Evolutionary conservation across 1,284 basidiomycete genomes (phyloP).

Genomic region (Apiotrichum laibachii): DNA sequence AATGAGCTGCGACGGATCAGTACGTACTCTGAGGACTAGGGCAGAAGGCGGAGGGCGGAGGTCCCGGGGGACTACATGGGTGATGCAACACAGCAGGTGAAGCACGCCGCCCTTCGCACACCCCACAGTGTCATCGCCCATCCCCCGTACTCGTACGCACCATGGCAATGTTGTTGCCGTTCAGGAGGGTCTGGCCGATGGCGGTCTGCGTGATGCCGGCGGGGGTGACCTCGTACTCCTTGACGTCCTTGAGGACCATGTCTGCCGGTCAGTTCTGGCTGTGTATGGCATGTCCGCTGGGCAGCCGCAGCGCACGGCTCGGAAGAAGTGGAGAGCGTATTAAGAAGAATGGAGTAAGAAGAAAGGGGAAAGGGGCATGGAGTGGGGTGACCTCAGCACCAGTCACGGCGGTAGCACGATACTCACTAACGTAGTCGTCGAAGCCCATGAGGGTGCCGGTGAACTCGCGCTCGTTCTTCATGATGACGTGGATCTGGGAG

Average conservation of each 20-base stretch:
- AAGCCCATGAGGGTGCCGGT: constrained; percentile 94
- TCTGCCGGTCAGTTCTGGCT: constrained; percentile 57
- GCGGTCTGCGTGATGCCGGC: constrained; percentile 77
- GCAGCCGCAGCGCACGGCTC: too few species aligned
- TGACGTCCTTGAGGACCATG: constrained; percentile 97
- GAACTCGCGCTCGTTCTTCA: constrained; percentile 94
- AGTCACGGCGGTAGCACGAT: background rate
- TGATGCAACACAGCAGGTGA: too few species aligned
- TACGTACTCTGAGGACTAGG: background rate
- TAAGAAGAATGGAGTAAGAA: too few species aligned
- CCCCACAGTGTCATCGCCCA: too few species aligned
- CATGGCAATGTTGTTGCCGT: constrained; percentile 98
- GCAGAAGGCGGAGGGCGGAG: background rate
- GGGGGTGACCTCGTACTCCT: constrained; percentile 84
- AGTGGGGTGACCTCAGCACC: too few species aligned
- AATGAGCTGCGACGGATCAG: constrained; percentile 12
- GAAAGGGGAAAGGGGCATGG: too few species aligned
- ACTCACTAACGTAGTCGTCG: constrained; percentile 99
- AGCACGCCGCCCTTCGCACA: background rate
- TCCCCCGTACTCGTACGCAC: constrained; percentile 52
- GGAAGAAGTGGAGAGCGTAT: too few species aligned
- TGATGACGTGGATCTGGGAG: constrained; percentile 91
- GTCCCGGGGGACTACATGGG: background rate
- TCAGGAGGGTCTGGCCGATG: constrained; percentile 85
- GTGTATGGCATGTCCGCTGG: too few species aligned